Evolutionary conservation across 208 protist species (phyloP).

Genomic region (Porcisia hertigi): DNA sequence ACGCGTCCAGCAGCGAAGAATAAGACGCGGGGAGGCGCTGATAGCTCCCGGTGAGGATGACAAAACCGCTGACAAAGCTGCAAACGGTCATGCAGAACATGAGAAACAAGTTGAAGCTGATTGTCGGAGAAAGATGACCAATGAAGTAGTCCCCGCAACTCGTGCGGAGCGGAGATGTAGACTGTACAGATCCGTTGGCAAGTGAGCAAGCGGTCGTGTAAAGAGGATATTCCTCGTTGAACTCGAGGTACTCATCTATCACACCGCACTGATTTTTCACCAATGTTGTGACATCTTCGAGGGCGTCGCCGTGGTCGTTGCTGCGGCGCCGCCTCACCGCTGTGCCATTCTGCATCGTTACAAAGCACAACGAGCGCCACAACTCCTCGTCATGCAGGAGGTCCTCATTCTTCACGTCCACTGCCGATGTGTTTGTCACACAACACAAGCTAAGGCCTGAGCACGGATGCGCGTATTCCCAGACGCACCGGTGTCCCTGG

Average conservation of each 20-base stretch:
- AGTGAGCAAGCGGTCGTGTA: constrained; percentile 6
- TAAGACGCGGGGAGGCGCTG: constrained; percentile 20
- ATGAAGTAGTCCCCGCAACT: constrained; percentile 30
- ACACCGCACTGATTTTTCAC: constrained; percentile 14
- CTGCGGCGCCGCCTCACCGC: constrained; percentile 6
- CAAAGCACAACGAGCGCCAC: constrained; percentile 34
- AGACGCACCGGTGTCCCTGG: constrained; percentile 14
- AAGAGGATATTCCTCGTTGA: background rate
- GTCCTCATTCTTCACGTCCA: constrained; percentile 2
- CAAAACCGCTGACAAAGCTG: constrained; percentile 21
- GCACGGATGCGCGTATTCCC: constrained; percentile 33
- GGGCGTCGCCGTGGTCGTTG: background rate
- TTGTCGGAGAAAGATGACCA: constrained; percentile 20
- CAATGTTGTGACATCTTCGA: constrained; percentile 4
- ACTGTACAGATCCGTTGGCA: background rate
- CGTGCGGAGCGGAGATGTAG: background rate
- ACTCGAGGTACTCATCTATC: background rate
- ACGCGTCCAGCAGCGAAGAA: constrained; percentile 14
- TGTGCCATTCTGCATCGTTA: constrained; percentile 17
- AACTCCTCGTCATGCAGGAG: background rate
- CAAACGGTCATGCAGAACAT: constrained; percentile 25
- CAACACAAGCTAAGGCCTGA: constrained; percentile 43
- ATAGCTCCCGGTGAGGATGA: constrained; percentile 2
- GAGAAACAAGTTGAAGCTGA: constrained; percentile 20
- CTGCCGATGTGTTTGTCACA: constrained; percentile 34